Evolutionary conservation across 495 filamentous ascomycete genomes (phyloP).

Genomic region (Cercophora newfieldiana): DNA sequence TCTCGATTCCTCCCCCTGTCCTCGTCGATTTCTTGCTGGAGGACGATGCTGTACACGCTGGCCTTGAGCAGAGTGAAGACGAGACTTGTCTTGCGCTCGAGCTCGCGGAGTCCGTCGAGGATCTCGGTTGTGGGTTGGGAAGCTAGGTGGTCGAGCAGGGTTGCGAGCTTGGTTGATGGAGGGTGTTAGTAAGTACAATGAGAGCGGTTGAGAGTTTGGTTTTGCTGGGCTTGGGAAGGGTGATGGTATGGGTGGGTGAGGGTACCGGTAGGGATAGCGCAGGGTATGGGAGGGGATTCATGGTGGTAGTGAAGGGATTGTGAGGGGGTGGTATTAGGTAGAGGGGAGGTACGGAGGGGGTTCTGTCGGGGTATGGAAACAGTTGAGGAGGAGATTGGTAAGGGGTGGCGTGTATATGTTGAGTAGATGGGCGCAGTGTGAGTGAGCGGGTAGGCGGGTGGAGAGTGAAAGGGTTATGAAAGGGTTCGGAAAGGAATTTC

Average conservation of each 20-base stretch:
- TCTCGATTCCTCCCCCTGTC: background rate
- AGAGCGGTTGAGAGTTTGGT: background rate
- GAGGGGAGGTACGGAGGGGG: too few species aligned
- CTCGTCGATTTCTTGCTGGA: slow-evolving; percentile 86
- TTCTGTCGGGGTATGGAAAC: too few species aligned
- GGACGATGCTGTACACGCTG: slow-evolving; percentile 95
- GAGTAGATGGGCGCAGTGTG: background rate
- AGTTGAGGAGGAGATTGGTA: too few species aligned
- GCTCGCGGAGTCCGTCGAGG: slow-evolving; percentile 77
- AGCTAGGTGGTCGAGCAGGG: slow-evolving; percentile 60
- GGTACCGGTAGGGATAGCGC: too few species aligned
- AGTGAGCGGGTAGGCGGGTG: background rate
- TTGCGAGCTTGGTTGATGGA: slow-evolving; percentile 57
- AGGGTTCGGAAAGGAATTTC: slow-evolving; percentile 19
- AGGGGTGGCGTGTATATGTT: too few species aligned
- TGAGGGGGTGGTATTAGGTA: too few species aligned
- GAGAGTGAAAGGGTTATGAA: slow-evolving; percentile 26
- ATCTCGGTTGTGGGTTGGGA: slow-evolving; percentile 67
- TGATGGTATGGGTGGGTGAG: background rate
- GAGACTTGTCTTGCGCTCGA: slow-evolving; percentile 90
- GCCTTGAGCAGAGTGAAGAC: slow-evolving; percentile 96
- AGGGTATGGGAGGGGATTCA: background rate
- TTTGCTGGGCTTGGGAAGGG: background rate
- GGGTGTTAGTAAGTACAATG: too few species aligned
- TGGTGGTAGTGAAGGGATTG: background rate